Conservation (phyloP, 2,329 filamentous ascomycete species). For the Fusarium ramigenum region DNA sequence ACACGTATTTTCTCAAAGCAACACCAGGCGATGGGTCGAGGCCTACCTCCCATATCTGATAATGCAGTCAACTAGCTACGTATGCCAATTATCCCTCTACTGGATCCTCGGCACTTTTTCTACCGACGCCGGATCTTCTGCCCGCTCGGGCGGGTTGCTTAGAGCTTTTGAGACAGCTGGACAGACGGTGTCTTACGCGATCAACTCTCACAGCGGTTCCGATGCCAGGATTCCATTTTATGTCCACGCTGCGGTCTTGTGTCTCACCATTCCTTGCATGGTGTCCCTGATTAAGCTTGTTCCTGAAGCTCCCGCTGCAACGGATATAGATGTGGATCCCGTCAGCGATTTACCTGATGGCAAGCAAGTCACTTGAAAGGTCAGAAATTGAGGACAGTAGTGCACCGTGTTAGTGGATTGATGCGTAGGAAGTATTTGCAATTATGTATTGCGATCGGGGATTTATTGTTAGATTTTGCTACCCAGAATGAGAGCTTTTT, state of each 20-base stretch:
- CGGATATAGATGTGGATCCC: not conserved
- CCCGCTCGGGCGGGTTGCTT: not conserved
- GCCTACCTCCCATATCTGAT: not conserved
- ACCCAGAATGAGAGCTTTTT: not conserved
- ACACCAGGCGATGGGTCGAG: not conserved
- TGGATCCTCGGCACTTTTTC: not conserved
- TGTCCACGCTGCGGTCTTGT: not conserved
- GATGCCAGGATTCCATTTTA: not conserved
- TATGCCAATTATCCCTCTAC: not conserved
- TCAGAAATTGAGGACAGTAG: not conserved
- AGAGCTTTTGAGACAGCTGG: not conserved
- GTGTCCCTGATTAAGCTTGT: not conserved
- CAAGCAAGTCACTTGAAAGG: not conserved
- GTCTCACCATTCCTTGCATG: not conserved
- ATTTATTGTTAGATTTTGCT: rapidly evolving
- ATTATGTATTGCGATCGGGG: not conserved
- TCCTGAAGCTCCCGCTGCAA: not conserved
- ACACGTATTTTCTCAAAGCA: rapidly evolving
- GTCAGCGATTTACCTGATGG: not conserved
- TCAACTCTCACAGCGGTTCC: not conserved
- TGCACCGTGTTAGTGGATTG: rapidly evolving
- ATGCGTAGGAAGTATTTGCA: rapidly evolving
- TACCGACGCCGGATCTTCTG: not conserved
- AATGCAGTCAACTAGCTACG: not conserved
- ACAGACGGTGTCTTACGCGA: not conserved